Conservation (phyloP, 2,329 filamentous ascomycete genomes). For the Penicillium sp. region DNA sequence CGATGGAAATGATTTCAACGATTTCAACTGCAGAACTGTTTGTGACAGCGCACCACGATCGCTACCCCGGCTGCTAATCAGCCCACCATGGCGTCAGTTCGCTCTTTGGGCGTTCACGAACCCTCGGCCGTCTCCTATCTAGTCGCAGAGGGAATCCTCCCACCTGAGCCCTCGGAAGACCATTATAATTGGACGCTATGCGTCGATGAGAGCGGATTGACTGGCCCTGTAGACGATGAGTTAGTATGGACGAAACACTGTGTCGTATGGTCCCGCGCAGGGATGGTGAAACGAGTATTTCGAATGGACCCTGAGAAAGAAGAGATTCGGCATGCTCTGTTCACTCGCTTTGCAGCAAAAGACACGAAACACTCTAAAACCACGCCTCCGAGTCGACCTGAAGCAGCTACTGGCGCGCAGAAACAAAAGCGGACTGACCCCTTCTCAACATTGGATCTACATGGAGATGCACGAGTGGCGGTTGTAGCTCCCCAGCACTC, state of each 20-base stretch:
- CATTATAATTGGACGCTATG: constrained; percentile 72
- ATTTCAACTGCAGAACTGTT: constrained; percentile 19
- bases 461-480: constrained; percentile 20
- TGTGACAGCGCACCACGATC: constrained; percentile 18
- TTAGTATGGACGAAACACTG: constrained; percentile 70
- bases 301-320: constrained; percentile 85
- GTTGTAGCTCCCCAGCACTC: constrained; percentile 18
- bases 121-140: constrained; percentile 81
- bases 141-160: constrained; percentile 73
- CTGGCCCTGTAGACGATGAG: constrained; percentile 66
- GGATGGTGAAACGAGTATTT: constrained; percentile 79
- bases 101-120: constrained; percentile 86
- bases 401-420: not conserved
- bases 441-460: constrained; percentile 23
- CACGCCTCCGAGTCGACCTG: constrained; percentile 1
- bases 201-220: constrained; percentile 40
- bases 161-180: constrained; percentile 60
- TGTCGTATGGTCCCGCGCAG: constrained; percentile 86
- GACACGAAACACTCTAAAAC: constrained; percentile 19
- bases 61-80: constrained; percentile 20
- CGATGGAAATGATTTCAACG: constrained; percentile 28
- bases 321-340: constrained; percentile 76
- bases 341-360: constrained; percentile 72
- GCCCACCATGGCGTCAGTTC: constrained; percentile 76
- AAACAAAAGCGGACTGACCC: constrained; percentile 12